phyloP scores from a whole-genome alignment of 306 rosid species.

The Neltuma alba region DNA sequence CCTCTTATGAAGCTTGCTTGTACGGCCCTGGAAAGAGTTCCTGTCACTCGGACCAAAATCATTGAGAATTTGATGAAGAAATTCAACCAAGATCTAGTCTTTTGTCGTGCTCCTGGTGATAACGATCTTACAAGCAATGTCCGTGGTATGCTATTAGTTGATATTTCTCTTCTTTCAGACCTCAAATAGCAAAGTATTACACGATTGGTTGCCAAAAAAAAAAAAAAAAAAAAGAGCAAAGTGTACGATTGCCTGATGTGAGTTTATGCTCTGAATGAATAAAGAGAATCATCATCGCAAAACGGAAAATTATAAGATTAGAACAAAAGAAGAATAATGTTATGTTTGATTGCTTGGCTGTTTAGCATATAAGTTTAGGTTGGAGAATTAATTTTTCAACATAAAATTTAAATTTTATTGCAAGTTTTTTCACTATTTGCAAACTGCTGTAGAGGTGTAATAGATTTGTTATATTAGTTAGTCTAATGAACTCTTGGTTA shows the following conservation, averaged over 20 bases:
- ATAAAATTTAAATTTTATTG: not conserved
- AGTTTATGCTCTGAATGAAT: conserved; percentile 15
- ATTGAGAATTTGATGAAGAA: conserved; percentile 76
- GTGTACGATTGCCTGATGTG: not conserved
- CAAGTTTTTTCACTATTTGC: not conserved
- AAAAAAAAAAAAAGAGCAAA: no score
- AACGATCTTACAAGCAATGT: conserved; percentile 61
- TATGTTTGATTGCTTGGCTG: conserved; percentile 1
- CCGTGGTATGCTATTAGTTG: conserved; percentile 61
- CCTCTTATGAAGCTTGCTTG: conserved; percentile 97
- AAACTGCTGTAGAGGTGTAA: not conserved
- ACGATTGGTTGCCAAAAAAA: no score
- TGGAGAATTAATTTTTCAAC: not conserved
- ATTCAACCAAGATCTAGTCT: conserved; percentile 86
- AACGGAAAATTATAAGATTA: not conserved
- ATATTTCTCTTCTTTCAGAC: not conserved
- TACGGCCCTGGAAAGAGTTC: conserved; percentile 93
- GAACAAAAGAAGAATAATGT: not conserved
- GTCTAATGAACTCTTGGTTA: not conserved
- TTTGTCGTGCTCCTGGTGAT: conserved; percentile 84
- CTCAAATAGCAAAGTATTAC: not conserved
- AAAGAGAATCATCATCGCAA: conserved; percentile 10
- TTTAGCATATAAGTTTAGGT: not conserved
- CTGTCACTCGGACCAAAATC: conserved; percentile 75
- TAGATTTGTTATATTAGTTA: no score